Evolutionary conservation across 305 asterid genomes (phyloP).

Genomic region (Fraxinus sp.): DNA sequence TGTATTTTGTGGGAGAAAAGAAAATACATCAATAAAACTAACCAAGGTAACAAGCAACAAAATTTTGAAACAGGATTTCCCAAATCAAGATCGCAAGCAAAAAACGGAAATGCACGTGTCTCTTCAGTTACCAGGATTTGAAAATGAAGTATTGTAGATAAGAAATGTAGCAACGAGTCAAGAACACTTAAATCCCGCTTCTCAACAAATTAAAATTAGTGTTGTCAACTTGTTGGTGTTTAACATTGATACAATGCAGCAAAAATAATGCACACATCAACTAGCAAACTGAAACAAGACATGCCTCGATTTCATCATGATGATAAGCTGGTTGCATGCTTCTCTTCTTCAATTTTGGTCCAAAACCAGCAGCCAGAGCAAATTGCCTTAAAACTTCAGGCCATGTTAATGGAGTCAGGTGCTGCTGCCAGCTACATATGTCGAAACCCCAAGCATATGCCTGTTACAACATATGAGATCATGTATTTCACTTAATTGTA

Average conservation of each 20-base stretch:
- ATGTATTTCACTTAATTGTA: constrained; percentile 20
- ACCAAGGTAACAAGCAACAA: neutral
- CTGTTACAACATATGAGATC: constrained; percentile 42
- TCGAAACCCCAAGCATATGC: constrained; percentile 96
- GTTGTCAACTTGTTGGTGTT: neutral
- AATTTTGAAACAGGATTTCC: neutral
- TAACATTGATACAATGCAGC: constrained; percentile 1
- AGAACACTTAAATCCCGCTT: neutral
- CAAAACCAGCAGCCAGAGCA: constrained; percentile 91
- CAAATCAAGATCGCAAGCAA: neutral
- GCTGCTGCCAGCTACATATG: constrained; percentile 76
- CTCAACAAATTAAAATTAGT: neutral
- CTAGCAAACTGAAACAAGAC: constrained; percentile 26
- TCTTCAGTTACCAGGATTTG: neutral
- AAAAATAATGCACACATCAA: constrained; percentile 15
- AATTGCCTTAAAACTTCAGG: constrained; percentile 91
- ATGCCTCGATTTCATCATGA: constrained; percentile 71
- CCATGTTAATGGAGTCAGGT: constrained; percentile 85
- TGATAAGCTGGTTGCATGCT: constrained; percentile 33
- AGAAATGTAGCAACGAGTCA: neutral
- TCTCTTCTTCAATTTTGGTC: constrained; percentile 70
- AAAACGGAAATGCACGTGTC: neutral
- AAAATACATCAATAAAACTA: neutral
- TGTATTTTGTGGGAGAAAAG: neutral
- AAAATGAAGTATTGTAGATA: constrained; percentile 1